Base-by-base conservation (phyloP, 2,329 filamentous ascomycete species). In the Raffaelea arxii region DNA sequence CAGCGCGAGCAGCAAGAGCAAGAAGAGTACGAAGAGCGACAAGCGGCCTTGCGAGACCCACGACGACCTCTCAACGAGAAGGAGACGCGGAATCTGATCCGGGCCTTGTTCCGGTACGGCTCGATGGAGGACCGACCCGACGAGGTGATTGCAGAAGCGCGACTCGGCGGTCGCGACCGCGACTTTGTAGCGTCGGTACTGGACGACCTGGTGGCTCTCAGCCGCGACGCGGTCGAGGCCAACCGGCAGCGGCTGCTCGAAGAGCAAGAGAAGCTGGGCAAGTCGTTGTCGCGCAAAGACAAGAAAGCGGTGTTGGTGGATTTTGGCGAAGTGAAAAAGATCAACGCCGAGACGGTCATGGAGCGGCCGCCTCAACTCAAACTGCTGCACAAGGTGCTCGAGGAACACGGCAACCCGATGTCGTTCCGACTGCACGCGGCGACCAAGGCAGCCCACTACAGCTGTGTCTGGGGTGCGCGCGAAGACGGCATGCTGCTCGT, bases 401-500 rank as follows among this genome's bases (percentile, higher is more conserved):
- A 63, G n/a, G 75, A 78, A 40, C 66, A 72, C 21, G 60, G 79
- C 19, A 87, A 96, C 56, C 85, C 80, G 66, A 79, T 74, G 55
- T 84, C 77, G 40, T 98, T 96, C 67, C 83, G 90, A 21, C 78
- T 98, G 25, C 80, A 86, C 1, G 91, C 97, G 59, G 92, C 92
- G 3, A 90, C 86, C 12, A 98, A 98, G 62, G 81, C 84, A 21
- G 89, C 92, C 3, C 84, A 87, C 58, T 98, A 97, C 65, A 86
- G 82, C 39, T 96, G 89, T 59, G 72, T 86, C 23, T 98, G 92
- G 92, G 89, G 90, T 44, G 81, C 88, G 2, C 83, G 85, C 51
- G 92, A 98, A 64, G 92, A 98, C 61, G 92, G 88, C 44, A 98
- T 98, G 92, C 80, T 98, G 41, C 85, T 94, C 47, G 79, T 97